phyloP scores from a whole-genome alignment of 208 protist genomes.

The Trypanosoma melophagium region DNA sequence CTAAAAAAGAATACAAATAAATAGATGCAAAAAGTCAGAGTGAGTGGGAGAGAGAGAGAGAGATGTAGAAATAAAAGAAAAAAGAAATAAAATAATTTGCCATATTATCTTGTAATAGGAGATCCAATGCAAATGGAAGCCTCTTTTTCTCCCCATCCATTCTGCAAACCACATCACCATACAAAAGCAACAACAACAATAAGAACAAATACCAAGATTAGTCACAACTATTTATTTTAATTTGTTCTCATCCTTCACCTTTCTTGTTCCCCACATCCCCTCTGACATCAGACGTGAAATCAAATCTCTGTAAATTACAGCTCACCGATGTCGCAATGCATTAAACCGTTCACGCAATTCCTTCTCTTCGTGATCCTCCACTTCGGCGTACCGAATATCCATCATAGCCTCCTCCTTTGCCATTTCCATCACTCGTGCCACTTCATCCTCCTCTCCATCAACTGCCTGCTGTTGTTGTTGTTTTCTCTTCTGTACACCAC shows the following conservation, averaged over 20 bases:
- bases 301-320: too few species aligned
- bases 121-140: too few species aligned
- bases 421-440: slow-evolving; percentile 38
- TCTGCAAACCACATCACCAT: neutral
- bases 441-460: slow-evolving; percentile 46
- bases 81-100: slow-evolving; percentile 23
- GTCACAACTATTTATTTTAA: neutral
- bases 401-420: slow-evolving; percentile 51
- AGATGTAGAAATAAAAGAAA: slow-evolving; percentile 20
- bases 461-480: slow-evolving; percentile 13
- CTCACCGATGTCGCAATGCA: slow-evolving; percentile 35
- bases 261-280: too few species aligned
- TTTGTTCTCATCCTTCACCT: too few species aligned
- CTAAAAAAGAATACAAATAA: too few species aligned
- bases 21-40: too few species aligned
- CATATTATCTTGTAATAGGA: too few species aligned
- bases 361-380: slow-evolving; percentile 46
- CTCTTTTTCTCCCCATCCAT: too few species aligned
- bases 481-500: slow-evolving; percentile 26
- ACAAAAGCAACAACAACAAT: slow-evolving; percentile 3
- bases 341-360: slow-evolving; percentile 49
- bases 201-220: neutral
- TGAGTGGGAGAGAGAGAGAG: neutral
- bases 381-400: slow-evolving; percentile 47
- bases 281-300: too few species aligned